phyloP scores from a whole-genome alignment of 1,284 basidiomycete genomes.

The Cryptococcus sp. region DNA sequence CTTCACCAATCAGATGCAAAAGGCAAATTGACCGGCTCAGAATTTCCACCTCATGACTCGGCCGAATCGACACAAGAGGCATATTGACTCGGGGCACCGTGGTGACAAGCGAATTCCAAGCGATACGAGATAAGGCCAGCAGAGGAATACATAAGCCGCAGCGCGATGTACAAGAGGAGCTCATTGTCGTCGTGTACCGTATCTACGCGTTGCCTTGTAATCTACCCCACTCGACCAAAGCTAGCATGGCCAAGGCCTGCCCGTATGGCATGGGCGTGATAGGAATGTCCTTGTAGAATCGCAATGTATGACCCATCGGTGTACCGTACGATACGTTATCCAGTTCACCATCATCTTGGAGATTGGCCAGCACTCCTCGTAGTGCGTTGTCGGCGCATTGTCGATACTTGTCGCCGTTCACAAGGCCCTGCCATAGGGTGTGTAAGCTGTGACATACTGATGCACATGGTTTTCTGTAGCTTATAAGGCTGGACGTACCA shows the following conservation, averaged over 20 bases:
- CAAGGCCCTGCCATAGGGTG: slow-evolving; percentile 1
- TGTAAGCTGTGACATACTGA: too few species aligned
- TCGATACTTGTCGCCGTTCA: slow-evolving; percentile 53
- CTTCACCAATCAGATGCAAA: too few species aligned
- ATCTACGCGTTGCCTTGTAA: background rate
- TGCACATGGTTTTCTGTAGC: background rate
- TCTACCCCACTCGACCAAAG: slow-evolving; percentile 28
- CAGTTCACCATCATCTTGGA: slow-evolving; percentile 60
- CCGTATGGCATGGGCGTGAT: slow-evolving; percentile 67
- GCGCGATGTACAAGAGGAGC: background rate
- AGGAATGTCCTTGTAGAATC: slow-evolving; percentile 61
- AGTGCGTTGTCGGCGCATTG: slow-evolving; percentile 58
- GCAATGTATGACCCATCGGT: slow-evolving; percentile 60
- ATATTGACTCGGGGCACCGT: too few species aligned
- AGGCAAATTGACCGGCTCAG: too few species aligned
- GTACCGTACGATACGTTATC: slow-evolving; percentile 63
- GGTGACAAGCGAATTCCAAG: too few species aligned
- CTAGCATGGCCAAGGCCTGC: slow-evolving; percentile 58
- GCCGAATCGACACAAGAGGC: too few species aligned
- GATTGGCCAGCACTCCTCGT: slow-evolving; percentile 59
- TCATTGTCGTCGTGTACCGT: background rate
- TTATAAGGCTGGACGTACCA: slow-evolving; percentile 32
- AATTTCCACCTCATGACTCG: too few species aligned
- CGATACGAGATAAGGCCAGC: background rate
- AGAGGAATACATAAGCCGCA: background rate